A percentile compares a stretch with the other conserved stretches of the same genome.
Evolutionary conservation across 75 land plant genomes (phyloP).

Genomic region (Adiantum capillusveneris): DNA sequence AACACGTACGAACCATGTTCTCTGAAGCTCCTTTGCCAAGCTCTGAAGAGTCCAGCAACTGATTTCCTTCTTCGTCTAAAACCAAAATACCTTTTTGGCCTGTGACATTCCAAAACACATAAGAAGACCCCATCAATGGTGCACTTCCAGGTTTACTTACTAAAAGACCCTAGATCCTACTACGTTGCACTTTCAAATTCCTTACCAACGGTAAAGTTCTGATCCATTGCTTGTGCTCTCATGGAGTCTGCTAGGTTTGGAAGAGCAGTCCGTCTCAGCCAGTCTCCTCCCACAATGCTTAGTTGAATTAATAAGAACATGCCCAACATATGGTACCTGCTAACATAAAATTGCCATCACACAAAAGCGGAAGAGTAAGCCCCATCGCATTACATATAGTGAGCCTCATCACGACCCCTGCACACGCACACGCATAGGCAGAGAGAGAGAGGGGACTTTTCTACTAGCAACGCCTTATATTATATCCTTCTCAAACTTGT

Average conservation of each 20-base stretch:
- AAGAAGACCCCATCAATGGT: neutral
- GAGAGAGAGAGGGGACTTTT: no score
- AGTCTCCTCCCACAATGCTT: constrained; percentile 76
- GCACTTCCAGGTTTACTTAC: neutral
- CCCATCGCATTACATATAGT: no score
- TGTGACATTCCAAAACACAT: neutral
- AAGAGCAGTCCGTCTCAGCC: constrained; percentile 69
- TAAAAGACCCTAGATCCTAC: neutral
- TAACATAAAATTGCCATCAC: no score
- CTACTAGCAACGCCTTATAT: no score
- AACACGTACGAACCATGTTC: neutral
- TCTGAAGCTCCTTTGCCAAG: constrained; percentile 13
- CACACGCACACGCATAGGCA: no score
- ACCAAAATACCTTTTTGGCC: constrained; percentile 49
- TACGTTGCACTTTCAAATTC: neutral
- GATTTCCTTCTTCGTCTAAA: constrained; percentile 81
- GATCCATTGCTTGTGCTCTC: constrained; percentile 36
- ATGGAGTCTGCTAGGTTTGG: constrained; percentile 66
- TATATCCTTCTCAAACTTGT: no score
- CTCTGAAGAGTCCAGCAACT: constrained; percentile 4
- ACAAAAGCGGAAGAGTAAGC: no score
- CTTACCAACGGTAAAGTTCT: neutral
- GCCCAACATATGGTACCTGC: constrained; percentile 96
- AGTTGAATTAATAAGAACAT: constrained; percentile 92
- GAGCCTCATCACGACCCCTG: no score